Conservation (phyloP, 805 yeast genomes). For the Cyberlindnera xylosilytica region DNA sequence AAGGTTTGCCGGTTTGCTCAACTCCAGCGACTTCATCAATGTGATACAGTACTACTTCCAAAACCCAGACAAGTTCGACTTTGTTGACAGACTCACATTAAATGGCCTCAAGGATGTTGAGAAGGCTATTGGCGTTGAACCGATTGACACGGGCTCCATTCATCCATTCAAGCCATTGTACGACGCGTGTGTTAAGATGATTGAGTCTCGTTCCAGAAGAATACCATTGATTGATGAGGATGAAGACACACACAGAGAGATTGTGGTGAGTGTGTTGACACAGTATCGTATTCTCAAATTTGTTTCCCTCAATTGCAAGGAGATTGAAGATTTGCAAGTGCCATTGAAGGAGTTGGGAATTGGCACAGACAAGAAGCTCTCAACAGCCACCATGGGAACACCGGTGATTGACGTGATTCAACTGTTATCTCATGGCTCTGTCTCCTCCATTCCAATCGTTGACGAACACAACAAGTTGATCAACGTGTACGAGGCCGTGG, state of each 20-base stretch:
- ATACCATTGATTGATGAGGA: constrained; percentile 94
- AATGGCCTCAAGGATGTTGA: constrained; percentile 87
- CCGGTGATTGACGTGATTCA: constrained; percentile 94
- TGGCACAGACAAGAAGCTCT: constrained; percentile 55
- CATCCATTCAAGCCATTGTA: constrained; percentile 88
- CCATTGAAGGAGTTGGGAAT: constrained; percentile 70
- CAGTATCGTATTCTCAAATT: constrained; percentile 95
- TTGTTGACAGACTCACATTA: constrained; percentile 80
- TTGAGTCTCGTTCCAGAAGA: constrained; percentile 83
- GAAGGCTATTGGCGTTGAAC: constrained; percentile 79
- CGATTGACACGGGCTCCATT: constrained; percentile 80
- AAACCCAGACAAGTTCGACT: constrained; percentile 81
- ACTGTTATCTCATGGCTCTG: constrained; percentile 70
- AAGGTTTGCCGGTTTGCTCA: constrained; percentile 89
- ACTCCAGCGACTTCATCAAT: constrained; percentile 89
- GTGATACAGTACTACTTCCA: constrained; percentile 93
- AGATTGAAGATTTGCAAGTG: constrained; percentile 75
- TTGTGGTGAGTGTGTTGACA: constrained; percentile 91
- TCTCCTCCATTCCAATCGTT: constrained; percentile 89
- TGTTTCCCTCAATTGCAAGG: constrained; percentile 94
- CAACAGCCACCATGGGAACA: constrained; percentile 82
- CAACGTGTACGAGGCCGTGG: constrained; percentile 95
- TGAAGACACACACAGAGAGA: constrained; percentile 87
- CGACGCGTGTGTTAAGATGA: constrained; percentile 92
- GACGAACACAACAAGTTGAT: constrained; percentile 68